Conservation (phyloP, 2,329 filamentous ascomycete species). For the Colletotrichum sp. region DNA sequence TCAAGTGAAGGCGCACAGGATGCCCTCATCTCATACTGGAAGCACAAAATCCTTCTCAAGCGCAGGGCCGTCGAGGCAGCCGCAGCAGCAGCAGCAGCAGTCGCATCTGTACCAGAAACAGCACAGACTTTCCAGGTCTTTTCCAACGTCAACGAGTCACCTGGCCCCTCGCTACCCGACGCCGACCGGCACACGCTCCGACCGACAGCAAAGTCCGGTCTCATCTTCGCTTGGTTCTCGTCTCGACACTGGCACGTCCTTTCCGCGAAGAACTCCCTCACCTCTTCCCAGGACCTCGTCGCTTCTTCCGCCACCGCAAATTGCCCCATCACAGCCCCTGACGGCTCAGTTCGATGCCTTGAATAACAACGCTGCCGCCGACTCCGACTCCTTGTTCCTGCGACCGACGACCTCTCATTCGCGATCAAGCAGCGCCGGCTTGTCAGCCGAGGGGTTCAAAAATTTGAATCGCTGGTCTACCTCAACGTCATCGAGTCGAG, state of each 20-base stretch:
- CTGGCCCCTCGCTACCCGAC: not conserved
- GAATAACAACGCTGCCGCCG: not conserved
- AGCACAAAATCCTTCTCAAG: not conserved
- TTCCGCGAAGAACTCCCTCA: not conserved
- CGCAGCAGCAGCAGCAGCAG: not conserved
- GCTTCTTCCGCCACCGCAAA: not conserved
- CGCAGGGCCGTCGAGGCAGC: not conserved
- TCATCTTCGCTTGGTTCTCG: slow-evolving; percentile 14
- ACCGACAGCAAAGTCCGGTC: slow-evolving; percentile 14
- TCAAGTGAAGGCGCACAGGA: slow-evolving; percentile 6
- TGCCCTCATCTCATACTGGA: not conserved
- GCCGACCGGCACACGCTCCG: not conserved
- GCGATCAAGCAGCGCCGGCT: slow-evolving; percentile 39
- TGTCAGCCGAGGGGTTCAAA: slow-evolving; percentile 43
- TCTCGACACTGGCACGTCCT: slow-evolving; percentile 1
- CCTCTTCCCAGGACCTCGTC: slow-evolving; percentile 9
- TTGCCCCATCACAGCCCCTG: not conserved
- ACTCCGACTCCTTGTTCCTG: not conserved
- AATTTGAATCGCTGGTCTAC: slow-evolving; percentile 56
- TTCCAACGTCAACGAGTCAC: slow-evolving; percentile 1
- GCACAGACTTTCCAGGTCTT: slow-evolving; percentile 13
- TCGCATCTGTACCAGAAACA: not conserved
- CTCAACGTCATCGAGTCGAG: slow-evolving; percentile 50
- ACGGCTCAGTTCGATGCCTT: not conserved
- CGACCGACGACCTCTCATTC: slow-evolving; percentile 24